Conservation (phyloP, 306 rosid species). For the Ochetophila trinervis region DNA sequence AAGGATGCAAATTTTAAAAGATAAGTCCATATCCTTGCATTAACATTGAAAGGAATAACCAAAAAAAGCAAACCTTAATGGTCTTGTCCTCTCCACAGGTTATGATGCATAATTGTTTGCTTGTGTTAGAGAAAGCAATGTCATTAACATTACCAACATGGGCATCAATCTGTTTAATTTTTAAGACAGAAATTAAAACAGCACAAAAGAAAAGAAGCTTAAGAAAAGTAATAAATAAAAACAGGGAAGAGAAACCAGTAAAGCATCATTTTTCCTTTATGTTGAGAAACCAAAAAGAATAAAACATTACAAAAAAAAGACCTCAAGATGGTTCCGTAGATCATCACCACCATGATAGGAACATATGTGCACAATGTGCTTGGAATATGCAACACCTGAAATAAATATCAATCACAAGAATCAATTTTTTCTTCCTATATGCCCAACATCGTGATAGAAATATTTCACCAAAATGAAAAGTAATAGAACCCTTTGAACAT, state of each 20-base stretch:
- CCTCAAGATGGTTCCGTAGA: slow-evolving; percentile 9
- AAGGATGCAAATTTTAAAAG: background rate
- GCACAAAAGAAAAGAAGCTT: background rate
- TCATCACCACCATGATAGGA: slow-evolving; percentile 18
- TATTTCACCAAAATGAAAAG: background rate
- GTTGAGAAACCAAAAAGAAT: background rate
- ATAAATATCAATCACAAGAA: background rate
- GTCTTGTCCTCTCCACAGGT: slow-evolving; percentile 26
- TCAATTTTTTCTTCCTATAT: background rate
- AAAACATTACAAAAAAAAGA: background rate
- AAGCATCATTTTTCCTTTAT: background rate
- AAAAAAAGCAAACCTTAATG: slow-evolving; percentile 16
- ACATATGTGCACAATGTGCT: slow-evolving; percentile 22
- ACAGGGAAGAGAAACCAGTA: background rate
- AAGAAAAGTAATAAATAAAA: background rate
- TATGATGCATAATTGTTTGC: slow-evolving; percentile 18
- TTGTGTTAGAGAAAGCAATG: slow-evolving; percentile 13
- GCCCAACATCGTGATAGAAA: background rate
- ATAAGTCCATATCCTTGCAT: background rate
- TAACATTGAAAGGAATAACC: background rate
- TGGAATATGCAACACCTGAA: slow-evolving; percentile 26
- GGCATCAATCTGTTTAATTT: slow-evolving; percentile 21
- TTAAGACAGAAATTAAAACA: background rate
- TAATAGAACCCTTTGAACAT: background rate
- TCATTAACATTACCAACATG: slow-evolving; percentile 21